These are phyloP conservation scores for Trichoderma koningii DNA, from an alignment of 2,329 filamentous ascomycete genomes.

Conservation along the genomic window DNA sequence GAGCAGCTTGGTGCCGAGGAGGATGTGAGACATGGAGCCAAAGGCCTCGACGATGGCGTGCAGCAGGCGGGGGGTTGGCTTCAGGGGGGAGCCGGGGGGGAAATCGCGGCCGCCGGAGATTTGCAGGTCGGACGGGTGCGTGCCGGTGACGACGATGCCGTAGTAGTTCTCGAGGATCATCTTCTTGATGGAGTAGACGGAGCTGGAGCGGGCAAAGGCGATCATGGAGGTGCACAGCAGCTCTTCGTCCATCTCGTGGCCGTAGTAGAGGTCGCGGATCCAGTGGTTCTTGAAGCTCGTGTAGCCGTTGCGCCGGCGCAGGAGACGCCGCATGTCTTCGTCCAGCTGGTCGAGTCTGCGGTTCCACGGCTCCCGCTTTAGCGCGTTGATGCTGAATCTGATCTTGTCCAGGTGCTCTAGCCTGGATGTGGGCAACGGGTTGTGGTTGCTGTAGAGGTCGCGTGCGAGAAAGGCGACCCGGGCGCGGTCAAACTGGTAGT, in stretches of 20 bases:
- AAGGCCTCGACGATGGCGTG: constrained; percentile 68
- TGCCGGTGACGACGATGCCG: constrained; percentile 33
- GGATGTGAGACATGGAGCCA: constrained; percentile 65
- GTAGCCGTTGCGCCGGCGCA: constrained; percentile 35
- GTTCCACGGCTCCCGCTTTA: constrained; percentile 38
- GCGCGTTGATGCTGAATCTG: constrained; percentile 36
- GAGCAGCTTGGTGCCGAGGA: constrained; percentile 59
- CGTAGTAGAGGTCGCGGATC: constrained; percentile 32
- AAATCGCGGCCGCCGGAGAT: constrained; percentile 45
- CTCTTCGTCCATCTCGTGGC: constrained; percentile 42
- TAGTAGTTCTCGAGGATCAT: constrained; percentile 41
- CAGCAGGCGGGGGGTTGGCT: constrained; percentile 62
- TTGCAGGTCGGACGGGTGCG: constrained; percentile 29
- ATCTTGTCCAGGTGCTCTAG: constrained; percentile 38
- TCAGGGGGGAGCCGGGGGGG: constrained; percentile 52
- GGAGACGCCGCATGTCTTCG: constrained; percentile 35
- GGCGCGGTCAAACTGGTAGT: constrained; percentile 49
- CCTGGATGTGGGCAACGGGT: constrained; percentile 25
- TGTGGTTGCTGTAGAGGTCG: constrained; percentile 39
- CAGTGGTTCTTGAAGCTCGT: constrained; percentile 38
- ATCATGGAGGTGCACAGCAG: constrained; percentile 47
- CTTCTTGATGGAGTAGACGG: constrained; percentile 38
- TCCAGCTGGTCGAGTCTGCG: constrained; percentile 32
- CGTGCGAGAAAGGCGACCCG: constrained; percentile 46
- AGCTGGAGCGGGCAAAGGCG: constrained; percentile 45